These are phyloP conservation scores for Fusarium chaquense DNA, from an alignment of 2,329 filamentous ascomycete species.

Conservation along the genomic window DNA sequence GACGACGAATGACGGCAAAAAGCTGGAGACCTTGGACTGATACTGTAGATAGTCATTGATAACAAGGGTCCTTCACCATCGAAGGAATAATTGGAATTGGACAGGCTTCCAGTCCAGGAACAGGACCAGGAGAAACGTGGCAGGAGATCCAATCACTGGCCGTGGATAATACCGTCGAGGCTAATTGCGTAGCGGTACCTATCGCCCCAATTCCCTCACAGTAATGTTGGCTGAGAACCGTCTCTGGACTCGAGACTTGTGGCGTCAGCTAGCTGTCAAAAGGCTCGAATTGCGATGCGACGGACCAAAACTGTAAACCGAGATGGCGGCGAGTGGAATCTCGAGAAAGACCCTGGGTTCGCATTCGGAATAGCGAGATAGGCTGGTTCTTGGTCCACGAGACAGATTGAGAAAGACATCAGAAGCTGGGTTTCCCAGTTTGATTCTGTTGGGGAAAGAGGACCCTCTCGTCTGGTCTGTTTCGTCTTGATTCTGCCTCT, in stretches of 20 bases:
- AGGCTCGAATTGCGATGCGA: conserved; percentile 17
- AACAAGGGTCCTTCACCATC: conserved; percentile 26
- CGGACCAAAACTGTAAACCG: conserved; percentile 32
- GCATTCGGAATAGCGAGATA: conserved; percentile 31
- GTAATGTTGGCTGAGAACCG: conserved; percentile 34
- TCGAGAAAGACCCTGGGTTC: conserved; percentile 27
- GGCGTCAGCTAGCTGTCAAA: conserved; percentile 32
- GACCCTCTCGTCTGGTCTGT: conserved; percentile 22
- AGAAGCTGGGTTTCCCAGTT: conserved; percentile 23
- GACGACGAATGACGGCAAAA: conserved; percentile 38
- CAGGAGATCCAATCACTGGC: conserved; percentile 20
- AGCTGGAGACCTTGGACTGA: conserved; percentile 36
- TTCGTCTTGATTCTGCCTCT: conserved; percentile 15
- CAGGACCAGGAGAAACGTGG: conserved; percentile 22
- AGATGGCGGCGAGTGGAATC: conserved; percentile 8
- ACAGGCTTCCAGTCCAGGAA: conserved; percentile 27
- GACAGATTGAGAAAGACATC: conserved; percentile 21
- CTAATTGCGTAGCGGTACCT: conserved; percentile 30
- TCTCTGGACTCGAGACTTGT: conserved; percentile 10
- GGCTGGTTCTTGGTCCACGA: conserved; percentile 33
- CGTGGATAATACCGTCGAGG: conserved; percentile 8
- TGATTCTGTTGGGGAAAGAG: conserved; percentile 32
- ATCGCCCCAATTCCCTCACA: conserved; percentile 15
- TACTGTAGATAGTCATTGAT: conserved; percentile 16
- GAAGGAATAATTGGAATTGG: conserved; percentile 23